Percentiles rank a stretch among this genome's conserved stretches.
phyloP scores from a whole-genome alignment of 129 eudicot genomes.

The carrot (Daucus carota) region DNA sequence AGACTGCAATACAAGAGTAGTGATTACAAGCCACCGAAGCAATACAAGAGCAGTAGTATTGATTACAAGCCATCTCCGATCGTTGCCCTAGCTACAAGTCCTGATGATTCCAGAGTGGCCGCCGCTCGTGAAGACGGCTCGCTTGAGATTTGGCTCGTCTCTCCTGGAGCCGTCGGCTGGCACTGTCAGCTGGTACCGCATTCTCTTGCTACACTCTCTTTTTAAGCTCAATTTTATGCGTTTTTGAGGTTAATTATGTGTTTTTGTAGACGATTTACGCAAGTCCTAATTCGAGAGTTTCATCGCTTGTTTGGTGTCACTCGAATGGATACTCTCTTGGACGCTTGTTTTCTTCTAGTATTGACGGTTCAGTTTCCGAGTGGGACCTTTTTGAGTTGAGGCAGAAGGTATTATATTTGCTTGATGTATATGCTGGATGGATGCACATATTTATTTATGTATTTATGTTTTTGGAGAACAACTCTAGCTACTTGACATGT shows the following conservation, averaged over 20 bases:
- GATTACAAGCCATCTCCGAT: conserved; percentile 79
- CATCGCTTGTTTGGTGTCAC: conserved; percentile 70
- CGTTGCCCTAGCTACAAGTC: conserved; percentile 80
- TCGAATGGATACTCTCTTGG: conserved; percentile 26
- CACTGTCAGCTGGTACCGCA: conserved; percentile 69
- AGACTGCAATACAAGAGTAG: too few species aligned
- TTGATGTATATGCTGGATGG: not conserved
- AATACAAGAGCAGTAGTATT: too few species aligned
- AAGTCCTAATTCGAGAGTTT: conserved; percentile 49
- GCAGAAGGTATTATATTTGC: conserved; percentile 36
- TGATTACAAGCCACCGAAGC: too few species aligned
- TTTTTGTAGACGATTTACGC: conserved; percentile 62
- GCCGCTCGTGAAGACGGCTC: conserved; percentile 91
- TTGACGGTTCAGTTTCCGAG: conserved; percentile 79
- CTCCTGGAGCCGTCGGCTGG: conserved; percentile 95
- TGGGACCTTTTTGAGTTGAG: conserved; percentile 71
- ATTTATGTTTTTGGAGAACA: not conserved
- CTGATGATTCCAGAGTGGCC: conserved; percentile 73
- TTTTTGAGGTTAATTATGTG: not conserved
- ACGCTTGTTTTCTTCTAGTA: conserved; percentile 74
- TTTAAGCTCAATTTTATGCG: not conserved
- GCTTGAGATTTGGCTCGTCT: conserved; percentile 89
- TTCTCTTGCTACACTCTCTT: too few species aligned
- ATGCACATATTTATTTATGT: not conserved
- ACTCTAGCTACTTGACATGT: not conserved